Percentiles rank a stretch among this genome's conserved stretches.
These are phyloP conservation scores for Aspergillus terreus DNA, from an alignment of 2,329 filamentous ascomycete species.

Conservation along the genomic window DNA sequence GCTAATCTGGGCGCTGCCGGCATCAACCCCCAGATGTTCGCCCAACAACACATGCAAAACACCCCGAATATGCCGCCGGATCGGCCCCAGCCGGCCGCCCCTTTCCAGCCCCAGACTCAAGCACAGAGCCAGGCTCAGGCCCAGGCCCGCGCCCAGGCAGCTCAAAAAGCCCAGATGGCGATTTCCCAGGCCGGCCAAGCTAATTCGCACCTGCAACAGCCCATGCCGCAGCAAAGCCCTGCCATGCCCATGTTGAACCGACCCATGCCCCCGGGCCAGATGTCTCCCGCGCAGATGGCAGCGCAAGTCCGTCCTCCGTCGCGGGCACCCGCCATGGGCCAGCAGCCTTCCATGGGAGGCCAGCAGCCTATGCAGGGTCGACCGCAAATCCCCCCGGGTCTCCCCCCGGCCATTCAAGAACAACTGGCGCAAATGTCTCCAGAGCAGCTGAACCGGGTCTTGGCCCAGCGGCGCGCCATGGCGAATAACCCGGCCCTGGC, in stretches of 20 bases:
- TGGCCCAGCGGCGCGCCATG: constrained; percentile 31
- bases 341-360: constrained; percentile 23
- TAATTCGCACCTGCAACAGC: constrained; percentile 34
- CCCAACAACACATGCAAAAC: constrained; percentile 42
- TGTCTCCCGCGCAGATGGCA: constrained; percentile 34
- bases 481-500: constrained; percentile 29
- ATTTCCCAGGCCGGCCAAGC: constrained; percentile 45
- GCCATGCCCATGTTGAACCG: constrained; percentile 43
- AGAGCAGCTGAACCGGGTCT: constrained; percentile 31
- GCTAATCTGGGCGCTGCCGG: constrained; percentile 33
- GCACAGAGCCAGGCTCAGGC: constrained; percentile 38
- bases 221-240: constrained; percentile 39
- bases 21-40: constrained; percentile 39
- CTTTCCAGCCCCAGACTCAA: constrained; percentile 35
- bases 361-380: constrained; percentile 32
- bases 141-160: constrained; percentile 40
- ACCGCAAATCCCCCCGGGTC: constrained; percentile 29
- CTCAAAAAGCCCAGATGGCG: constrained; percentile 44
- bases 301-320: constrained; percentile 33
- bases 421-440: constrained; percentile 33
- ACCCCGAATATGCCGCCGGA: constrained; percentile 43
- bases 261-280: constrained; percentile 36
- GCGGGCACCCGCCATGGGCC: constrained; percentile 30
- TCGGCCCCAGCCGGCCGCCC: constrained; percentile 34
- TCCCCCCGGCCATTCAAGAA: constrained; percentile 34